Evolutionary conservation across 768 basidiomycete species (phyloP).

Genomic region (Mycena galopus): DNA sequence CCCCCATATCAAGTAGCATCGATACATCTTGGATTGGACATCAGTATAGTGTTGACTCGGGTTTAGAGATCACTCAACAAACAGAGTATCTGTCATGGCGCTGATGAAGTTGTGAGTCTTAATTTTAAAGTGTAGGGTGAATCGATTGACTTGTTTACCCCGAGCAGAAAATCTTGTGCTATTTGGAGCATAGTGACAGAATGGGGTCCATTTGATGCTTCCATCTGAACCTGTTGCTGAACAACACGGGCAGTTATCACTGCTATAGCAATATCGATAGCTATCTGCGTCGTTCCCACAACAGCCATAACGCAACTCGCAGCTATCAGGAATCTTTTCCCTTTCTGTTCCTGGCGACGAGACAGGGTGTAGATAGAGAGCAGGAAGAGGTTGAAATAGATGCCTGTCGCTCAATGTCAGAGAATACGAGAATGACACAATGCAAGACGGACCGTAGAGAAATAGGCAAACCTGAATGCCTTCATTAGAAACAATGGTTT

Average conservation of each 20-base stretch:
- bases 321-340: background rate
- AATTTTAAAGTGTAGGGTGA: no score
- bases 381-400: background rate
- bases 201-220: no score
- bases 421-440: no score
- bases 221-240: background rate
- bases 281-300: background rate
- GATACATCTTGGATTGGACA: conserved; percentile 14
- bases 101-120: background rate
- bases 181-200: no score
- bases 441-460: background rate
- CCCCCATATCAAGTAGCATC: conserved; percentile 14
- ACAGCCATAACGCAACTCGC: background rate
- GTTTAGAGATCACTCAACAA: background rate
- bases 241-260: background rate
- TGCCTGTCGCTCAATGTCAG: background rate
- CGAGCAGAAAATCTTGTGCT: no score
- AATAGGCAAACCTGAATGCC: background rate
- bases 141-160: background rate
- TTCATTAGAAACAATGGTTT: background rate
- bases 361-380: background rate
- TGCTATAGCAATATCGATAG: background rate
- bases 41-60: no score
- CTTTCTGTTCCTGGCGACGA: background rate
- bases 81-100: background rate